phyloP scores from a whole-genome alignment of 2,329 filamentous ascomycete genomes.

The Lasiodiplodia theobromae region DNA sequence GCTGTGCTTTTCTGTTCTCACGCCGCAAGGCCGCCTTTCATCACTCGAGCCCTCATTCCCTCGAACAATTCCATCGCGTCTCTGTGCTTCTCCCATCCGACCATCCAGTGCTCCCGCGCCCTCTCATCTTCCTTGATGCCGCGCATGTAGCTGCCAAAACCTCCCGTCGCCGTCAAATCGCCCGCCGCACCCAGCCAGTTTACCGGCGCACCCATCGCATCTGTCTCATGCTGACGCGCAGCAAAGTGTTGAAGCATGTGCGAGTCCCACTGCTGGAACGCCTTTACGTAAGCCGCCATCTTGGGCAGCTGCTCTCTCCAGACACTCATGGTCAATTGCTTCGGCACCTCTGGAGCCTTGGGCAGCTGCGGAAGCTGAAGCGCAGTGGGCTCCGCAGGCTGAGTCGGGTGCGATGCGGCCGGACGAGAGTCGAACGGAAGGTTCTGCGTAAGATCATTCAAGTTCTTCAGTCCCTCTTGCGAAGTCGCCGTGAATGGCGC shows the following conservation, averaged over 20 bases:
- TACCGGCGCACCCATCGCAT: slow-evolving; percentile 47
- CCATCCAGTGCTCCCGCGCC: slow-evolving; percentile 67
- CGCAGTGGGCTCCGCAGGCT: slow-evolving; percentile 46
- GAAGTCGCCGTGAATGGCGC: slow-evolving; percentile 57
- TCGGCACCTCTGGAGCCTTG: slow-evolving; percentile 54
- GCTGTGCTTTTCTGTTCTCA: background rate
- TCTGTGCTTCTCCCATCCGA: slow-evolving; percentile 67
- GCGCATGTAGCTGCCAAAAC: slow-evolving; percentile 64
- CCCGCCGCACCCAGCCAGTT: slow-evolving; percentile 62
- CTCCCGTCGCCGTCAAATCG: slow-evolving; percentile 55
- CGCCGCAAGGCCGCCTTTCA: slow-evolving; percentile 24
- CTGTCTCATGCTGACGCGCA: slow-evolving; percentile 55
- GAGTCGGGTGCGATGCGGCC: slow-evolving; percentile 52
- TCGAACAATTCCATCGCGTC: slow-evolving; percentile 65
- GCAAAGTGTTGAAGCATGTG: slow-evolving; percentile 64
- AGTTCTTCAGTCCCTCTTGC: slow-evolving; percentile 57
- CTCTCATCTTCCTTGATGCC: slow-evolving; percentile 70
- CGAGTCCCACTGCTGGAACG: slow-evolving; percentile 64
- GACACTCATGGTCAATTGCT: slow-evolving; percentile 53
- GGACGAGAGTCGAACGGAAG: slow-evolving; percentile 67
- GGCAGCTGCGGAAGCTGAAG: slow-evolving; percentile 61
- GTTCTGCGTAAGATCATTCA: slow-evolving; percentile 60
- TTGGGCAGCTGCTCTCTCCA: slow-evolving; percentile 61
- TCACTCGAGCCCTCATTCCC: slow-evolving; percentile 53
- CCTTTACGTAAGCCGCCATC: slow-evolving; percentile 63